phyloP scores from a whole-genome alignment of 352 stramenopile species.

The Phytophthora idaei region DNA sequence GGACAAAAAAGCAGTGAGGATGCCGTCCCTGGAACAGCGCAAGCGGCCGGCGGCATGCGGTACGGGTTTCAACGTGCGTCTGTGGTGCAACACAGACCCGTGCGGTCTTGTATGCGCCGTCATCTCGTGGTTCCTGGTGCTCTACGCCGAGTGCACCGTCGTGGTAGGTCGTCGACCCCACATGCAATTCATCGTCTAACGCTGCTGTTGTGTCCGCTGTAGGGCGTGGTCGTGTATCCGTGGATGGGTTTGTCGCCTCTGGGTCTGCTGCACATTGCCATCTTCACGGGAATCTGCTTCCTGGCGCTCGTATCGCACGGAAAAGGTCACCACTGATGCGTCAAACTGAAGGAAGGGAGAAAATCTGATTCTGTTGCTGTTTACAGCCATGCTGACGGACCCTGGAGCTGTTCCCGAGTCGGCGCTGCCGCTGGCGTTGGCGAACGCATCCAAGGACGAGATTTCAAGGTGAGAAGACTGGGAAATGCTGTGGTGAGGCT shows the following conservation, averaged over 20 bases:
- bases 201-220: constrained; percentile 1
- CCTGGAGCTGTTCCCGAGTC: constrained; percentile 96
- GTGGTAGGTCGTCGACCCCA: constrained; percentile 50
- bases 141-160: constrained; percentile 92
- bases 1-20: constrained; percentile 10
- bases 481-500: not conserved
- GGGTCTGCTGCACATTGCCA: constrained; percentile 70
- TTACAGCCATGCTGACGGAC: constrained; percentile 96
- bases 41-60: constrained; percentile 61
- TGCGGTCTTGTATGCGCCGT: constrained; percentile 91
- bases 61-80: constrained; percentile 79
- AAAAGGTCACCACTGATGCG: constrained; percentile 65
- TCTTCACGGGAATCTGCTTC: constrained; percentile 77
- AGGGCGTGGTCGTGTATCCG: constrained; percentile 90
- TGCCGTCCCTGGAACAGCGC: constrained; percentile 50
- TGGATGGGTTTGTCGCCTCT: constrained; percentile 85
- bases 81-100: constrained; percentile 92
- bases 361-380: constrained; percentile 7
- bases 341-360: constrained; percentile 1
- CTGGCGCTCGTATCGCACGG: constrained; percentile 94
- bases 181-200: constrained; percentile 12
- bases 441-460: constrained; percentile 79
- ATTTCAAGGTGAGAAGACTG: constrained; percentile 48
- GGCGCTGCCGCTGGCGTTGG: constrained; percentile 86
- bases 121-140: constrained; percentile 91